Percentiles rank a stretch among this genome's conserved stretches.
These are phyloP conservation scores for Stenogyne calaminthoides DNA, from an alignment of 305 asterid genomes.

Conservation along the genomic window DNA sequence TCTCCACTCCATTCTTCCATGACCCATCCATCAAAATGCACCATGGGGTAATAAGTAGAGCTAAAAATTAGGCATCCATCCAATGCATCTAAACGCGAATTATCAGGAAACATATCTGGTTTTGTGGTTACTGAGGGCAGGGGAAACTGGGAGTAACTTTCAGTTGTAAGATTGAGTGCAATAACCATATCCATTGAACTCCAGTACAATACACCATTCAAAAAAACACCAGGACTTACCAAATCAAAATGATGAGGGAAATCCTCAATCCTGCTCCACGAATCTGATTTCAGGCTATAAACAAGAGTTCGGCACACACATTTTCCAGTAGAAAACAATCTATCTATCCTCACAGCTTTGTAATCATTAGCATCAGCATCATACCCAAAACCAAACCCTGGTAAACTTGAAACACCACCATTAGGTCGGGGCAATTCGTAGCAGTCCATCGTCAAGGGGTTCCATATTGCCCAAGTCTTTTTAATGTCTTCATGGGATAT, in stretches of 20 bases:
- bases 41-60: neutral
- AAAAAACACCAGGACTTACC: neutral
- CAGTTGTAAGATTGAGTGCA: too few species aligned
- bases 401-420: too few species aligned
- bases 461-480: too few species aligned
- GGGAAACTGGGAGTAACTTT: neutral
- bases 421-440: too few species aligned
- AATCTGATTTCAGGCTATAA: conserved; percentile 21
- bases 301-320: neutral
- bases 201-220: too few species aligned
- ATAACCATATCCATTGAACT: too few species aligned
- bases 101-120: neutral
- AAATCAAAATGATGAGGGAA: neutral
- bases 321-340: rapidly evolving
- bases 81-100: neutral
- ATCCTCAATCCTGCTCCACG: conserved; percentile 20
- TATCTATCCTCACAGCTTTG: conserved; percentile 26
- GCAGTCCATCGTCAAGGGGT: too few species aligned
- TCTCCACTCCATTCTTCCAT: neutral
- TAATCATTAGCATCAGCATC: conserved; percentile 19
- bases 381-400: too few species aligned
- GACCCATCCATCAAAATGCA: neutral
- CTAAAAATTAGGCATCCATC: neutral
- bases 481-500: too few species aligned
- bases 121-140: conserved; percentile 2